These are phyloP conservation scores for Cryptococcus hybrid DNA, from an alignment of 1,284 basidiomycete genomes.

Conservation along the genomic window DNA sequence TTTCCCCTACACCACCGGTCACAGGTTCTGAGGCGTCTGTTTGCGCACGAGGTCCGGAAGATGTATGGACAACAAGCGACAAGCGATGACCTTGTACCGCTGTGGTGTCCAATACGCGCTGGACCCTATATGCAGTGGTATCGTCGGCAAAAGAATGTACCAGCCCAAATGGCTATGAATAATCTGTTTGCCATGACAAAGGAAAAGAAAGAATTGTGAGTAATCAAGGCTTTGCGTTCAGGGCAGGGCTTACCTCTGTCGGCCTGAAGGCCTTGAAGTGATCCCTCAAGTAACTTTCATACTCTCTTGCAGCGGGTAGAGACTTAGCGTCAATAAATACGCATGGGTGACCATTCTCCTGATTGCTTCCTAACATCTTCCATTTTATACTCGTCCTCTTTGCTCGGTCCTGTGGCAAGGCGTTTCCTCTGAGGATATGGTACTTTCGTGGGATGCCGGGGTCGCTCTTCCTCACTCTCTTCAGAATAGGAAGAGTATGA, in stretches of 20 bases:
- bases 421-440: slow-evolving; percentile 10
- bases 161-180: slow-evolving; percentile 36
- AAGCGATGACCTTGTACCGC: slow-evolving; percentile 32
- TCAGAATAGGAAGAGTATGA: slow-evolving; percentile 26
- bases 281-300: slow-evolving; percentile 32
- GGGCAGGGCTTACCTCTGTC: slow-evolving; percentile 19
- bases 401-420: slow-evolving; percentile 8
- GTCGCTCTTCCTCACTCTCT: slow-evolving; percentile 34
- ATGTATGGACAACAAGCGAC: slow-evolving; percentile 24
- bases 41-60: slow-evolving; percentile 6
- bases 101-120: slow-evolving; percentile 36
- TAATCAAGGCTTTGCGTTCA: not conserved
- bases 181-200: slow-evolving; percentile 12
- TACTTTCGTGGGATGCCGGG: slow-evolving; percentile 4
- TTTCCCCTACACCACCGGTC: slow-evolving; percentile 8
- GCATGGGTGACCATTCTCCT: slow-evolving; percentile 35
- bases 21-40: slow-evolving; percentile 5
- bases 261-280: slow-evolving; percentile 48
- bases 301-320: slow-evolving; percentile 20
- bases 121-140: slow-evolving; percentile 26
- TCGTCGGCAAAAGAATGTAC: slow-evolving; percentile 42
- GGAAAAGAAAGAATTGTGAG: not conserved
- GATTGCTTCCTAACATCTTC: slow-evolving; percentile 32
- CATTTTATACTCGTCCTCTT: slow-evolving; percentile 20
- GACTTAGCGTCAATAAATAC: slow-evolving; percentile 38